Percentiles rank a stretch among this genome's conserved stretches.
Evolutionary conservation across 2,329 filamentous ascomycete genomes (phyloP).

Genomic region (Stromatinia cepivora): DNA sequence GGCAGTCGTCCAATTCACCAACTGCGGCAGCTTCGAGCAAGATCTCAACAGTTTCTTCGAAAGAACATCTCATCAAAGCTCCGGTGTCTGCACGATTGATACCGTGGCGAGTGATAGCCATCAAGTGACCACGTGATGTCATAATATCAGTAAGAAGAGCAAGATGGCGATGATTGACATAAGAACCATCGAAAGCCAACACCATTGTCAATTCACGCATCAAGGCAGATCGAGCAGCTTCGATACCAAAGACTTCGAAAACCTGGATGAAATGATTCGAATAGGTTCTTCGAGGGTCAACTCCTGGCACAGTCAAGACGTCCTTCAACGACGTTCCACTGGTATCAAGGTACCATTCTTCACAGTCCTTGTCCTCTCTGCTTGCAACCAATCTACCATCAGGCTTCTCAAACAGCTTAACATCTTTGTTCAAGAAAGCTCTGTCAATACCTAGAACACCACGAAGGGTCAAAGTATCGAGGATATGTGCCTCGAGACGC

Average conservation of each 20-base stretch:
- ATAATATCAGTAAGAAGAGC: slow-evolving; percentile 95
- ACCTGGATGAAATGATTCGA: slow-evolving; percentile 96
- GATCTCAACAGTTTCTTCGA: slow-evolving; percentile 99
- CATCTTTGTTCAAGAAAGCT: slow-evolving; percentile 88
- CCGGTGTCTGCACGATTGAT: slow-evolving; percentile 98
- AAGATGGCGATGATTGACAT: slow-evolving; percentile 98
- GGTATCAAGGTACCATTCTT: slow-evolving; percentile 95
- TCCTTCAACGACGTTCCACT: slow-evolving; percentile 83
- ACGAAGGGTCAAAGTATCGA: slow-evolving; percentile 87
- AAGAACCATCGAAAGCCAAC: slow-evolving; percentile 96
- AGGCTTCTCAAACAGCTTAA: slow-evolving; percentile 62
- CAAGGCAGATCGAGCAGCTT: slow-evolving; percentile 84
- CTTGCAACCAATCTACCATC: slow-evolving; percentile 73
- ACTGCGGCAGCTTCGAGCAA: slow-evolving; percentile 91
- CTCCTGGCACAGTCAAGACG: slow-evolving; percentile 82
- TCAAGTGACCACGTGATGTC: slow-evolving; percentile 91
- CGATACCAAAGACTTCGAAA: slow-evolving; percentile 92
- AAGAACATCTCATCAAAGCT: slow-evolving; percentile 98
- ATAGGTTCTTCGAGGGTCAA: slow-evolving; percentile 82
- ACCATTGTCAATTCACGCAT: slow-evolving; percentile 89
- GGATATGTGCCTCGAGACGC: slow-evolving; percentile 84
- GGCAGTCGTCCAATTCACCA: slow-evolving; percentile 95
- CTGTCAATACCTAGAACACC: slow-evolving; percentile 86
- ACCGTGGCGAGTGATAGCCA: slow-evolving; percentile 95
- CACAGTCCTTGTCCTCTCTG: slow-evolving; percentile 73